Evolutionary conservation across 768 basidiomycete species (phyloP).

Genomic region (Exidia glandulosa): DNA sequence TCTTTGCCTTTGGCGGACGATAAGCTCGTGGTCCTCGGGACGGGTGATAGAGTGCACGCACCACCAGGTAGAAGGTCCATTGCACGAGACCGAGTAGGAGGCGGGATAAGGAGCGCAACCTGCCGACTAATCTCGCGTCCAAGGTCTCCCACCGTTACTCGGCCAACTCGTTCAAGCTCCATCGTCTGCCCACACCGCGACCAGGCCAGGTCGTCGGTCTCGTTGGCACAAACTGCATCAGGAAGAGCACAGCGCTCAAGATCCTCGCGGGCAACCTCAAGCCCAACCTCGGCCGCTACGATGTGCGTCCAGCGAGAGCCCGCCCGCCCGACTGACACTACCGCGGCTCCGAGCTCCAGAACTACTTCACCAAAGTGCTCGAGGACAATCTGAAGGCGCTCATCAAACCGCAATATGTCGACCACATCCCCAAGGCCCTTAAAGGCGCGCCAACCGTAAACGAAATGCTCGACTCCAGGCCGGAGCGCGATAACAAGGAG

Average conservation of each 20-base stretch:
- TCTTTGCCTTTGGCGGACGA: no score
- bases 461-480: conserved; percentile 86
- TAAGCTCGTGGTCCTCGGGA: no score
- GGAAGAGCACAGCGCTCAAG: conserved; percentile 93
- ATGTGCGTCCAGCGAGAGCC: no score
- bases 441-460: conserved; percentile 76
- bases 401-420: conserved; percentile 99
- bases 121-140: conserved; percentile 92
- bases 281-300: conserved; percentile 90
- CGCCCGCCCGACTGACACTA: conserved; percentile 99
- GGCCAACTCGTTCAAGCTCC: conserved; percentile 97
- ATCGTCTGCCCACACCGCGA: conserved; percentile 89
- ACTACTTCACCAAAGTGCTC: conserved; percentile 99
- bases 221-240: conserved; percentile 99
- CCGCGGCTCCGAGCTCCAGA: conserved; percentile 96
- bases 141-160: conserved; percentile 97
- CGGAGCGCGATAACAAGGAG: conserved; percentile 82
- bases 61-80: no score
- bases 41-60: no score
- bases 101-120: no score
- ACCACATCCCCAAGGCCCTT: conserved; percentile 94
- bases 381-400: conserved; percentile 98
- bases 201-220: conserved; percentile 98
- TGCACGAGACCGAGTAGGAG: no score
- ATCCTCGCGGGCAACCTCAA: conserved; percentile 95